Base-by-base conservation (phyloP, 495 filamentous ascomycete species). In the Pseudevernia furfuracea region DNA sequence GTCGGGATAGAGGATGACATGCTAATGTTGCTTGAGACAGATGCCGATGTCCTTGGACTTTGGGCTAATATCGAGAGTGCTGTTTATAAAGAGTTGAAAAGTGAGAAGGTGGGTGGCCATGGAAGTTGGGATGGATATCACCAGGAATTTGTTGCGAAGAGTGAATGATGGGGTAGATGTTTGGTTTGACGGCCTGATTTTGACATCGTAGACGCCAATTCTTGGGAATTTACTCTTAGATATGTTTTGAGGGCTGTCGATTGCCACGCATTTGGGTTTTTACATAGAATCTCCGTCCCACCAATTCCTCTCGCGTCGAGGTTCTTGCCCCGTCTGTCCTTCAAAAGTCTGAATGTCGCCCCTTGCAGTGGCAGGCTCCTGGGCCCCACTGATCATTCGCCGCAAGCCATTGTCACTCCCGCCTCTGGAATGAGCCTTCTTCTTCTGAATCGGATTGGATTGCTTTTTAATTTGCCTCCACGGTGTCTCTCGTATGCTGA, bases 401-500 rank as follows among this genome's bases (percentile, higher is more conserved):
- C 49, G 19, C 56, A 39, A 23, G 36, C 56, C 56, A 34, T 32
- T 32, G 21, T 39, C 56, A 39, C 56, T 59, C 6, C 56, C 34
- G 10, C 36, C 34, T 3, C 56, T 41, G 14, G 25, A 17, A 4
- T 53, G 49, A 3, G 49, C 19, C 49, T 32, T 30, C 49, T 32
- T 25, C 46, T 5, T 53, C 28, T 30, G 49, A 17, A 53, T 32
- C 25, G 25, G 6, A 8, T 23, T 14, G 34, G 56, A 69, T 30
- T 70, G 38, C 63, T 65, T 21, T 60, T 68, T 37, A n/a, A 85
- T 82, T 65, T 87, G 79, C 58, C 76, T 72, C 89, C 89, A 91
- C 3, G 89, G 89, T 70, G 80, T 80, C 72, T 92, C 89, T 34
- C 85, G 79, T 10, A 78, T 74, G 36, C 75, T 77, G 71, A 92